These are phyloP conservation scores for Fusarium albidum DNA, from an alignment of 2,329 filamentous ascomycete genomes.

Conservation along the genomic window DNA sequence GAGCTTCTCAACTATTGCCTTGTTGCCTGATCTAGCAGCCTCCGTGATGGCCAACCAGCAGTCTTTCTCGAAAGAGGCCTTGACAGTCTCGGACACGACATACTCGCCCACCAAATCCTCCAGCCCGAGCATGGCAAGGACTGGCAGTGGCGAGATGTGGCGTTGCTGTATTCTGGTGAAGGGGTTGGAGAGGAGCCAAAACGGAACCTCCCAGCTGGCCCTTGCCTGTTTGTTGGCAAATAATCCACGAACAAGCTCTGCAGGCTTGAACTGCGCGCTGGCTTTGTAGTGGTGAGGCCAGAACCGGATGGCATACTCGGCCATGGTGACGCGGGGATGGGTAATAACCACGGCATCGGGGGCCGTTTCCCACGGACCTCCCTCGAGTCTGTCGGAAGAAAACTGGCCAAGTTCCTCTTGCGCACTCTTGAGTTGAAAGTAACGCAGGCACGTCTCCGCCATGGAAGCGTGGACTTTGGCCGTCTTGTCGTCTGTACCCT, in stretches of 20 bases:
- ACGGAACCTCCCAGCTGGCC: neutral
- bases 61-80: neutral
- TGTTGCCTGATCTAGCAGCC: neutral
- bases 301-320: neutral
- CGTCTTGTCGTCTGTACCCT: neutral
- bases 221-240: neutral
- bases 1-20: neutral
- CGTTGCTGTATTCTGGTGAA: neutral
- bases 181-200: neutral
- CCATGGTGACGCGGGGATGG: neutral
- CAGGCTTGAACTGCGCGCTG: too few species aligned
- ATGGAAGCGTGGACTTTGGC: neutral
- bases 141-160: neutral
- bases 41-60: neutral
- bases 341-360: neutral
- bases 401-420: neutral
- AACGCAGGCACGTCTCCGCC: neutral
- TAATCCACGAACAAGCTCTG: too few species aligned
- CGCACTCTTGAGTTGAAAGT: neutral
- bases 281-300: slow-evolving; percentile 4
- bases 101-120: neutral
- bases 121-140: neutral
- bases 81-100: neutral
- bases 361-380: too few species aligned
- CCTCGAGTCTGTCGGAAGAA: too few species aligned